Evolutionary conservation across 2,329 filamentous ascomycete species (phyloP).

Genomic region (Hymenotorrendiella dingleyae): DNA sequence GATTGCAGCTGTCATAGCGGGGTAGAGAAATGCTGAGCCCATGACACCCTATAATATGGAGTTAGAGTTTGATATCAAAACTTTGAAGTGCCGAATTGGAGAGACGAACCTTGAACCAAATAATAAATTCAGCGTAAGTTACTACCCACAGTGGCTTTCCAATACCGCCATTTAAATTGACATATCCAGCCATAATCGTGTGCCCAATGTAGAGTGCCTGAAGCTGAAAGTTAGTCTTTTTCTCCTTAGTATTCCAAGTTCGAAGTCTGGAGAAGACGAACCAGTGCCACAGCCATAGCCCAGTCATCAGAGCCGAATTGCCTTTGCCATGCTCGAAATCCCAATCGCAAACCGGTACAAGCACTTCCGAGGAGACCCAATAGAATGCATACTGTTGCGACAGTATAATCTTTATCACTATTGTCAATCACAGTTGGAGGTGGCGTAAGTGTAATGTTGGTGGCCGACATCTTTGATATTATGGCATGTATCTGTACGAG

Average conservation of each 20-base stretch:
- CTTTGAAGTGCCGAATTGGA: neutral
- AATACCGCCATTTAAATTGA: conserved; percentile 1
- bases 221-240: neutral
- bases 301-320: conserved; percentile 1
- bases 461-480: neutral
- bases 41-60: neutral
- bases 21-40: conserved; percentile 1
- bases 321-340: neutral
- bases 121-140: neutral
- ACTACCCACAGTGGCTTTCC: conserved; percentile 2
- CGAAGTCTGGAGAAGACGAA: neutral
- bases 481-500: too few relatives aligned
- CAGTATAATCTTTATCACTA: conserved; percentile 1
- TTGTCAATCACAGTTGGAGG: neutral
- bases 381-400: conserved; percentile 1
- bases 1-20: conserved; percentile 1
- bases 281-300: neutral
- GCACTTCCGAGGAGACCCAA: neutral
- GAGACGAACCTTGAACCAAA: conserved; percentile 1
- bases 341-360: neutral
- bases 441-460: neutral
- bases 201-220: conserved; percentile 1
- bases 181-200: conserved; percentile 2
- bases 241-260: neutral
- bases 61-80: neutral